Conservation (phyloP, 768 basidiomycete species). For the Leccinellum albellum region DNA sequence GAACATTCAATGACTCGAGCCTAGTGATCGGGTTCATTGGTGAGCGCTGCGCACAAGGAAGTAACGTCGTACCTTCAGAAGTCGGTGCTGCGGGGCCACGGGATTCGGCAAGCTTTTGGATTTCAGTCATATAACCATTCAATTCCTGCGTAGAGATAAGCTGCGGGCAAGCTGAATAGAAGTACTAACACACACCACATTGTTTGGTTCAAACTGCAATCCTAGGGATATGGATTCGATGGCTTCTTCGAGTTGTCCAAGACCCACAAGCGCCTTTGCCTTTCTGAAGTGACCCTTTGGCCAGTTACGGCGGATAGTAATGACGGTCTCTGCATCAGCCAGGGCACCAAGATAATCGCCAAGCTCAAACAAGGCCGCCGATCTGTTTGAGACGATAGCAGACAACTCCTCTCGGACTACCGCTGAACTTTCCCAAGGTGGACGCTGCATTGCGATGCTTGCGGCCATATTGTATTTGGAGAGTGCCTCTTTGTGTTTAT, state of each 20-base stretch:
- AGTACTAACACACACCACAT: conserved; percentile 39
- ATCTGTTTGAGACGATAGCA: conserved; percentile 86
- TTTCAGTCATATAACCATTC: conserved; percentile 31
- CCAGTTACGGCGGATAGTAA: conserved; percentile 82
- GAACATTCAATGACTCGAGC: conserved; percentile 3
- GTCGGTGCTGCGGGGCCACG: conserved; percentile 4
- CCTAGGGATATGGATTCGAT: conserved; percentile 80
- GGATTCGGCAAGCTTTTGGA: conserved; percentile 22
- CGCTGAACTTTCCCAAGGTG: conserved; percentile 84
- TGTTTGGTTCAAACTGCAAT: conserved; percentile 76
- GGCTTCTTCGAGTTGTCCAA: conserved; percentile 69
- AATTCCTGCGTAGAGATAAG: conserved; percentile 26
- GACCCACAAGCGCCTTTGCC: conserved; percentile 79
- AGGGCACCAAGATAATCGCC: conserved; percentile 75
- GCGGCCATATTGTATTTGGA: conserved; percentile 77
- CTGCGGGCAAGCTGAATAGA: neutral
- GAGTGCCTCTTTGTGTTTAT: conserved; percentile 68
- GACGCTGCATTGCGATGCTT: conserved; percentile 71
- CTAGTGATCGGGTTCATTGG: neutral
- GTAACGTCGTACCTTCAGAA: neutral
- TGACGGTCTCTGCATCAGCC: conserved; percentile 89
- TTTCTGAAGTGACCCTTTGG: conserved; percentile 95
- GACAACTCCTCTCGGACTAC: conserved; percentile 88
- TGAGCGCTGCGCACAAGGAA: neutral
- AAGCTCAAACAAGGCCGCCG: conserved; percentile 77